Evolutionary conservation across 306 rosid genomes (phyloP).

Genomic region (Medicago ruthenica): DNA sequence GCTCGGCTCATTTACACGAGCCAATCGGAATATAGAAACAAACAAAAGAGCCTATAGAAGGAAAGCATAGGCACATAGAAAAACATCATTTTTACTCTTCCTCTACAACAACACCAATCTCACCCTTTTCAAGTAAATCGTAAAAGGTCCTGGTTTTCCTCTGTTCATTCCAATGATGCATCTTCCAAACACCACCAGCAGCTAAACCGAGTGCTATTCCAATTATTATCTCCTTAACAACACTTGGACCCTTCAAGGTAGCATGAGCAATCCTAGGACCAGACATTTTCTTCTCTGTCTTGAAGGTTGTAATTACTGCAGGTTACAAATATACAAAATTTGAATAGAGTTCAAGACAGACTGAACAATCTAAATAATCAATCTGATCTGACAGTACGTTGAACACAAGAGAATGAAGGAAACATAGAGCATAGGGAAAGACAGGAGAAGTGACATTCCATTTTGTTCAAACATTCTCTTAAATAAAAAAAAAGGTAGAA

Average conservation of each 20-base stretch:
- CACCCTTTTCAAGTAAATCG: slow-evolving; percentile 88
- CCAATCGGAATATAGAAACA: slow-evolving; percentile 41
- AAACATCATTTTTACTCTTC: slow-evolving; percentile 56
- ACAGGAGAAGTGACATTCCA: not conserved
- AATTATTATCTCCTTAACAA: slow-evolving; percentile 80
- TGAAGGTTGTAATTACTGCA: slow-evolving; percentile 48
- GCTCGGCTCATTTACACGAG: slow-evolving; percentile 52
- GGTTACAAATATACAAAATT: slow-evolving; percentile 17
- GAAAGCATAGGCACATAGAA: slow-evolving; percentile 29
- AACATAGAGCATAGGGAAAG: not conserved
- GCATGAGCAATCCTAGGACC: slow-evolving; percentile 87
- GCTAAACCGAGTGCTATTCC: slow-evolving; percentile 62
- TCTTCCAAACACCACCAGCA: slow-evolving; percentile 87
- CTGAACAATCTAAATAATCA: slow-evolving; percentile 10
- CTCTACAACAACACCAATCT: slow-evolving; percentile 74
- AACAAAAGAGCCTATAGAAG: slow-evolving; percentile 39
- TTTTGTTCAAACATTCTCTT: too few species aligned
- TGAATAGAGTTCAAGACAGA: slow-evolving; percentile 6
- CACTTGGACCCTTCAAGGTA: slow-evolving; percentile 93
- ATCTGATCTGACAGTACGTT: not conserved
- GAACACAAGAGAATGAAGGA: slow-evolving; percentile 7
- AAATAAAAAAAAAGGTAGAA: not conserved
- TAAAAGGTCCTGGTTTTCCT: slow-evolving; percentile 74
- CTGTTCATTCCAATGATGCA: slow-evolving; percentile 99
- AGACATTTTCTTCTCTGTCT: slow-evolving; percentile 61